Conservation (phyloP, 805 yeast genomes). For the Lipomyces spencermartinsiae region DNA sequence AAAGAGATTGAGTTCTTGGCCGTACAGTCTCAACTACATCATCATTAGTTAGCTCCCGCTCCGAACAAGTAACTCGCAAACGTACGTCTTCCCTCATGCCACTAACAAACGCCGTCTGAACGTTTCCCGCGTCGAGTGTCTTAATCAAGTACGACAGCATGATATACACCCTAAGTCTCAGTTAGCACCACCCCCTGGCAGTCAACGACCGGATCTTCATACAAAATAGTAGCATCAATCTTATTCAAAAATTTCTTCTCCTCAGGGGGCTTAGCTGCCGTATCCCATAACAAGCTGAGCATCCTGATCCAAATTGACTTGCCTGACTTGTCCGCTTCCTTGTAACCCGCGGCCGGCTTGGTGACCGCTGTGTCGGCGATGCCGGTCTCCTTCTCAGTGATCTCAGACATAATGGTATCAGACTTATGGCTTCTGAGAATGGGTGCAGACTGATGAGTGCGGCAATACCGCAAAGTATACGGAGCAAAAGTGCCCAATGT, state of each 20-base stretch:
- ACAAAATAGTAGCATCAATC: constrained; percentile 45
- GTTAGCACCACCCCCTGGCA: constrained; percentile 1
- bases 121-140: constrained; percentile 63
- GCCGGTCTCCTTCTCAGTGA: too few relatives aligned
- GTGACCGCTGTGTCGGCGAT: too few relatives aligned
- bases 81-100: constrained; percentile 62
- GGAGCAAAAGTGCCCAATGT: too few relatives aligned
- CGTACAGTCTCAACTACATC: constrained; percentile 32
- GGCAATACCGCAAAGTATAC: too few relatives aligned
- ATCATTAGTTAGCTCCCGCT: not conserved
- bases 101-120: constrained; percentile 68
- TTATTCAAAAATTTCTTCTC: constrained; percentile 46
- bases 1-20: constrained; percentile 38
- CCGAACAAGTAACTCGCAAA: constrained; percentile 48
- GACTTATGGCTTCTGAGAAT: too few relatives aligned
- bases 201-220: constrained; percentile 45
- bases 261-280: constrained; percentile 34
- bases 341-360: not conserved
- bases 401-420: too few relatives aligned
- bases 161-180: constrained; percentile 1
- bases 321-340: not conserved
- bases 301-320: not conserved
- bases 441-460: too few relatives aligned
- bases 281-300: constrained; percentile 15
- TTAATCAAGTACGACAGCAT: constrained; percentile 51